Base-by-base conservation (phyloP, 73 alveolate genomes). In the Urostyla sp. region DNA sequence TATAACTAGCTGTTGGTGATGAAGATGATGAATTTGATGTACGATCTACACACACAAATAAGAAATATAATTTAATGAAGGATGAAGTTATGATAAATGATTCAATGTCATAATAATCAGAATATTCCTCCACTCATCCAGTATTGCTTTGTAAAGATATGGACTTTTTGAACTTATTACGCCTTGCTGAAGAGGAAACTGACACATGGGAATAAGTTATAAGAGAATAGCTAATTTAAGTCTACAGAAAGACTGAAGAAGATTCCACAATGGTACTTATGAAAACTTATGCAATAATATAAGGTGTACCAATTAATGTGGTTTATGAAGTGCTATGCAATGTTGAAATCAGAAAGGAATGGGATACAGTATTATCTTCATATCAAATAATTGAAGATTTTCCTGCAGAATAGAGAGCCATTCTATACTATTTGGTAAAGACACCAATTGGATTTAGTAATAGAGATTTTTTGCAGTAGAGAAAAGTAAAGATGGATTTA, bases 391-490 rank as follows among this genome's bases (percentile, higher is more conserved):
- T 90, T 0, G 91, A 93, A 83, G 75, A 85, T 51, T 90, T 85
- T 48, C 95, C 88, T 35, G 96, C 75, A 43, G 81, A 86, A 38
- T 91, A 87, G 10, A 31, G 16, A 30, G 34, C 88, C 52, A 87
- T 96, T 16, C 53, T 96, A 26, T 94, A 94, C 80, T 92, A 84
- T 92, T 73, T 78, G 59, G 80, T 96, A 30, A 93, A 91, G 80
- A 89, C 98, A 18, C 98, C 98, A 23, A 46, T 85, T 28, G 95
- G 93, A 11, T 52, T 87, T 28, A 49, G 92, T 4, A 88, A 96
- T 56, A 85, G 99, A 69, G 99, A 96, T 44, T 94, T 91, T 87
- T 87, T 92, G 13, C 96, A 96, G 63, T 83, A 87, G 58, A 90
- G 99, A 63, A 93, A 84, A 84, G 76, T 85, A 50, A 85, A 89